Base-by-base conservation (phyloP, 495 filamentous ascomycete species). In the Podospora pseudocomata region DNA sequence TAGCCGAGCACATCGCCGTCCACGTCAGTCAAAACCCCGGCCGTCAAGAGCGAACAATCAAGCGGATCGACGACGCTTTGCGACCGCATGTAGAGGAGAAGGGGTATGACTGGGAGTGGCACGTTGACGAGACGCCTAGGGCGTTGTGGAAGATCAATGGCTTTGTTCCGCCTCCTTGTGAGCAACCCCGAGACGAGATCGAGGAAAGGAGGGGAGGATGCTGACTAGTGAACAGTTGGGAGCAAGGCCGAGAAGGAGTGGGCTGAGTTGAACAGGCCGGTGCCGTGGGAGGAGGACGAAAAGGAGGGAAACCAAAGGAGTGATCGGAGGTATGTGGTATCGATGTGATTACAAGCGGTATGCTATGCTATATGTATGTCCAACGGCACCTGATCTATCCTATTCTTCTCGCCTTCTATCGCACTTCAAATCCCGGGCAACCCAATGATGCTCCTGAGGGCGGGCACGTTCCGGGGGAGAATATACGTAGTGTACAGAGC, bases 401-500 rank as follows among this genome's bases (percentile, higher is more conserved):
- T 15, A 30, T 19, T 53, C 34, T 30, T 68, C 63, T 16, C 32
- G 19, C 55, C 26, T 39, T 4, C 20, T 27, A 49, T 28, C 23
- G 11, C 4, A 62, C 32, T 39, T 75, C 63, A 80, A 69, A 93
- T 83, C 11, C 92, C 93, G 0, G 93, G 93, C 74, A 94, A 77
- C 0, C 93, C 93, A 61, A 96, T 75, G 19, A 94, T 68, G 30
- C 81, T 78, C 70, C 91, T 85, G 77, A 92, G 74, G 2, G 83
- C 80, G 20, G 88, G 85, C 32, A 90, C 68, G 57, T 79, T 85
- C 67, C 92, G 82, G 0, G 93, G 93, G 6, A 95, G 81, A 64
- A 93, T 87, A 75, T 96, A 97, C 54, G 92, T 85, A 5, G 83
- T 70, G 74, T 91, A 95, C 4, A 96, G 78, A 55, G 86, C 87